A percentile compares a stretch with the other conserved stretches of the same genome.
These are phyloP conservation scores for Stentor roeselii DNA, from an alignment of 73 alveolate genomes.

Conservation along the genomic window DNA sequence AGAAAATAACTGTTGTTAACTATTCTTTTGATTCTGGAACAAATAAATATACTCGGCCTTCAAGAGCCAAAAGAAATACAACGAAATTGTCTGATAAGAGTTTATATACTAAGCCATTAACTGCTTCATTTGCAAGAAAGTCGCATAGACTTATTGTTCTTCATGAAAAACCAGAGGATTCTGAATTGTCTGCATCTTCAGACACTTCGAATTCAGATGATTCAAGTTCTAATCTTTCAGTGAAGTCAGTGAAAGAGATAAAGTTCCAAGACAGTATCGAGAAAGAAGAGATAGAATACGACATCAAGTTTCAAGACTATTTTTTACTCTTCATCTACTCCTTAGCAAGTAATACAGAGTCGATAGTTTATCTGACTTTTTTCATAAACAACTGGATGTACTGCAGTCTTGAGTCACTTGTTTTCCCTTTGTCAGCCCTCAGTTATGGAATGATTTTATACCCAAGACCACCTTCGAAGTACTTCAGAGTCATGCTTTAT, in stretches of 20 bases:
- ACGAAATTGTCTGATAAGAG: background rate
- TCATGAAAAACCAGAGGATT: background rate
- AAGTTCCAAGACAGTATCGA: background rate
- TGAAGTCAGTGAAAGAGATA: background rate
- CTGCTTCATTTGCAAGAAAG: background rate
- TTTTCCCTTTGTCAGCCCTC: background rate
- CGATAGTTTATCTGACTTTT: background rate
- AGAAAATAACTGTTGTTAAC: background rate
- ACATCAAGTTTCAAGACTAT: background rate
- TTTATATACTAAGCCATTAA: background rate
- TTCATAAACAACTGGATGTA: background rate
- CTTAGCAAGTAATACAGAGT: background rate
- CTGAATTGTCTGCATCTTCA: background rate
- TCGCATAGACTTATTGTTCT: background rate
- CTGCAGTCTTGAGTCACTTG: background rate
- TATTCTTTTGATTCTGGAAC: background rate
- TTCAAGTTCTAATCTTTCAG: background rate
- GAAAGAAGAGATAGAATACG: background rate
- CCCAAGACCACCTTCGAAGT: constrained; percentile 23
- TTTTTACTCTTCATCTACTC: background rate
- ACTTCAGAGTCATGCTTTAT: background rate
- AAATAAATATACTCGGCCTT: background rate
- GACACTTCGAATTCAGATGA: background rate
- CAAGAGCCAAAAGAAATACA: background rate
- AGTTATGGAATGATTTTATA: background rate